Conservation (phyloP, 805 yeast genomes). For the Metschnikowia lunata region DNA sequence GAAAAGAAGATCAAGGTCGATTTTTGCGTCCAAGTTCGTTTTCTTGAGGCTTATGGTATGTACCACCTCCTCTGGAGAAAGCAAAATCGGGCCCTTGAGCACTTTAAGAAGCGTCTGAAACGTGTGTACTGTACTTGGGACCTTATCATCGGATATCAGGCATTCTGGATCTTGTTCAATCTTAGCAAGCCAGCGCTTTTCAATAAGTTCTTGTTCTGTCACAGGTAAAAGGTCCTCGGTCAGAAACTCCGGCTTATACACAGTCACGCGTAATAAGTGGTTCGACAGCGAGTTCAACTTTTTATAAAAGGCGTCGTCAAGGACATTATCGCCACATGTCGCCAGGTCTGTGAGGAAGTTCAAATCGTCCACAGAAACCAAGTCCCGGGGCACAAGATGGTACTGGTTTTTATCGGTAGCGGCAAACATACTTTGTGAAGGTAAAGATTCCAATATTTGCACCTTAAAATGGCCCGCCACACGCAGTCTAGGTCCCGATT, state of each 20-base stretch:
- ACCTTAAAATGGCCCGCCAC: slow-evolving; percentile 28
- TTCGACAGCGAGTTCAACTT: slow-evolving; percentile 21
- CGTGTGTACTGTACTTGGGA: slow-evolving; percentile 57
- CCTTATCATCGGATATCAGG: slow-evolving; percentile 23
- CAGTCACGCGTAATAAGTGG: slow-evolving; percentile 46
- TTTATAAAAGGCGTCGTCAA: slow-evolving; percentile 35
- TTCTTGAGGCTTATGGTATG: slow-evolving; percentile 54
- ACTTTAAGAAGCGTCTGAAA: slow-evolving; percentile 58
- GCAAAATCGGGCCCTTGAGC: slow-evolving; percentile 59
- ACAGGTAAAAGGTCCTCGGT: slow-evolving; percentile 41
- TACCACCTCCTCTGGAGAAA: slow-evolving; percentile 39
- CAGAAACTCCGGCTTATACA: slow-evolving; percentile 49
- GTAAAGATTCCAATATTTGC: slow-evolving; percentile 21
- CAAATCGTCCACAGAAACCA: slow-evolving; percentile 29
- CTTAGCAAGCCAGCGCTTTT: slow-evolving; percentile 44
- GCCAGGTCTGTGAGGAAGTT: slow-evolving; percentile 14
- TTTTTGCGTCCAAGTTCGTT: slow-evolving; percentile 49
- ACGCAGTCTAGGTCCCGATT: not conserved
- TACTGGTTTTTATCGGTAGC: slow-evolving; percentile 33
- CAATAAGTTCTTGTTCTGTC: slow-evolving; percentile 48
- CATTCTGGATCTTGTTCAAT: slow-evolving; percentile 24
- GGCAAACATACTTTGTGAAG: not conserved
- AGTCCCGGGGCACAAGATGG: slow-evolving; percentile 25
- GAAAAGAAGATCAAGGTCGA: slow-evolving; percentile 52
- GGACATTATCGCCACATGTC: slow-evolving; percentile 8